Evolutionary conservation across 2,329 filamentous ascomycete species (phyloP), one percentile per base, ranked within the genome.

Genomic region (Zasmidium angulare): DNA sequence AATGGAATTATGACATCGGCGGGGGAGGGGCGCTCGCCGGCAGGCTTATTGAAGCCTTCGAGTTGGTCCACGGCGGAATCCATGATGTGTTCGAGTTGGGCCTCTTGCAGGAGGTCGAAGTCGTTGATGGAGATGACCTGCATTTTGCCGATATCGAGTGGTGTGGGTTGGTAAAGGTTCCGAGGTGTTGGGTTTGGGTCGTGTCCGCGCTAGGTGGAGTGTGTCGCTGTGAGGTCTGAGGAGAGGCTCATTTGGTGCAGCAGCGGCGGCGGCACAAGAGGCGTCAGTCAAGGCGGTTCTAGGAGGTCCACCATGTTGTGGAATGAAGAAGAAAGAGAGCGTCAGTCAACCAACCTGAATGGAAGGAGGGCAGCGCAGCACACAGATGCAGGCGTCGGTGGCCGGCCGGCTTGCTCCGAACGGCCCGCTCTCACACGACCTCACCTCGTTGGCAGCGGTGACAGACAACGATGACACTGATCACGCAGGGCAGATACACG

Each of bases 21-120:
- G 50, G 59, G 31, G 43, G 23, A 51, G 40, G 54, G 47, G 40
- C 47, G 43, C 55, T 52, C 43, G 22, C 46, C 46, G 55, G 47
- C 49, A 19, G 57, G 53, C 29, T 55, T 51, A 50, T 53, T 59
- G 49, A 64, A 46, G 49, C 59, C 60, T 46, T 61, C 63, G 52
- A 62, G 58, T 43, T 64, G 62, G 48, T 64, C 63, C 24, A 66
- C 58, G 40, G 63, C 63, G 19, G 57, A 59, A 19, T 59, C 54
- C 40, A 66, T 49, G 46, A 59, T 40, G 11, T 50, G 40, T 50
- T 66, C 62, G 24, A 59, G 26, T 29, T 61, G 40, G 10, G 46
- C 24, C 14, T 57, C 49, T 46, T 55, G 53, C n/a, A 56, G 53
- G 2, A 53, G 55, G 48, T 62, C 62, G 46, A 61, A 61, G 17